Conservation (phyloP, 495 filamentous ascomycete species). For the Platismatia glauca region DNA sequence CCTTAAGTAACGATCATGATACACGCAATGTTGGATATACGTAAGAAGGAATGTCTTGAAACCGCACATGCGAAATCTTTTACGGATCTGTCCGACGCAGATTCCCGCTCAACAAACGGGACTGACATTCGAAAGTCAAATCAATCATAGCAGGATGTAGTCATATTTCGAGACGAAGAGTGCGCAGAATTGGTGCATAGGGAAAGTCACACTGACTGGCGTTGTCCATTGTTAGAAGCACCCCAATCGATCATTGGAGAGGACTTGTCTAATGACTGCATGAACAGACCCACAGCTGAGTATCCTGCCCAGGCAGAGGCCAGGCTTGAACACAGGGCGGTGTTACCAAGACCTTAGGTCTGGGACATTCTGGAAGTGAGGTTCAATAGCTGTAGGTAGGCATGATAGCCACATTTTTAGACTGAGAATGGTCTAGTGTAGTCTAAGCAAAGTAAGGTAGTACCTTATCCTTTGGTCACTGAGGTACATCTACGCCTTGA, state of each 20-base stretch:
- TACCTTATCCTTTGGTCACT: too few species aligned
- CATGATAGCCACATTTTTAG: not conserved
- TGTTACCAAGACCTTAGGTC: not conserved
- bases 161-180: not conserved
- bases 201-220: not conserved
- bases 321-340: not conserved
- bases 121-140: not conserved
- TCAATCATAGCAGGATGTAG: accelerated
- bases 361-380: not conserved
- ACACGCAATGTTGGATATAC: not conserved
- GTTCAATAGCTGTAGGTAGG: too few species aligned
- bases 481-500: too few species aligned
- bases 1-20: not conserved
- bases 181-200: not conserved
- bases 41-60: not conserved
- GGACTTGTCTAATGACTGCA: not conserved
- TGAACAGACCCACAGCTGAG: not conserved
- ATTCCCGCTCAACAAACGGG: not conserved
- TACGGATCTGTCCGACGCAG: not conserved
- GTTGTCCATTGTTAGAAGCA: not conserved
- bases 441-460: too few species aligned
- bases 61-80: not conserved
- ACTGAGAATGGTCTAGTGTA: not conserved
- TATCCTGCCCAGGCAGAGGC: not conserved
- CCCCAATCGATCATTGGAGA: not conserved